These are phyloP conservation scores for Oryza longistaminata DNA, from an alignment of 176 grass and related monocot genomes.

Conservation along the genomic window DNA sequence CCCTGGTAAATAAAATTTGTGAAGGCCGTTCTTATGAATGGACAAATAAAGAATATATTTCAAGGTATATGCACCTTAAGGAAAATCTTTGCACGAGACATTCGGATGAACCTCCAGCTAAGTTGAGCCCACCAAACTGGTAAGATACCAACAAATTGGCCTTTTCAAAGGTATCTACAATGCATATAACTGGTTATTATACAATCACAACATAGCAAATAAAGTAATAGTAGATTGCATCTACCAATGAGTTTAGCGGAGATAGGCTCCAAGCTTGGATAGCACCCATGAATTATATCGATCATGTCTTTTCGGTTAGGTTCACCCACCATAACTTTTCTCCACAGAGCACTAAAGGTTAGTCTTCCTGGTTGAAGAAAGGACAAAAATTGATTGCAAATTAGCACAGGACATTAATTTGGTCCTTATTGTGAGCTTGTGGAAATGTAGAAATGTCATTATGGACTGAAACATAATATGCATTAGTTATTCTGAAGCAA, in stretches of 20 bases:
- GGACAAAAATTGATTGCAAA: constrained; percentile 20
- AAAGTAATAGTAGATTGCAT: constrained; percentile 10
- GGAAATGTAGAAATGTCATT: constrained; percentile 10
- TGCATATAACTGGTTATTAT: constrained; percentile 28
- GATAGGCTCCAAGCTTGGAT: constrained; percentile 67
- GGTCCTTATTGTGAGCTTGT: background rate
- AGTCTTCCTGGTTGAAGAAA: constrained; percentile 37
- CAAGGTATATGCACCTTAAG: constrained; percentile 59
- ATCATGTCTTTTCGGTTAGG: constrained; percentile 67
- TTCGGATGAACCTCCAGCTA: constrained; percentile 47
- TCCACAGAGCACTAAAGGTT: constrained; percentile 75
- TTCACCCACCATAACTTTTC: constrained; percentile 75
- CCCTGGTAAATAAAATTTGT: constrained; percentile 53
- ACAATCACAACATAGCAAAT: constrained; percentile 6
- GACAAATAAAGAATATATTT: constrained; percentile 22
- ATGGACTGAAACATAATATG: background rate
- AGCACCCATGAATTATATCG: constrained; percentile 75
- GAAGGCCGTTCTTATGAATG: constrained; percentile 10
- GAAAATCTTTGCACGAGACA: constrained; percentile 73
- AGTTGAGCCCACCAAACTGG: constrained; percentile 57
- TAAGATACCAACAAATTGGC: constrained; percentile 58
- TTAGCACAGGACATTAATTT: background rate
- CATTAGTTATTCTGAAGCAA: background rate
- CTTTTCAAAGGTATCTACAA: constrained; percentile 79
- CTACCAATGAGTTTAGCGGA: constrained; percentile 70